Evolutionary conservation across 2,329 filamentous ascomycete genomes (phyloP).

Genomic region (Fusarium paranaense): DNA sequence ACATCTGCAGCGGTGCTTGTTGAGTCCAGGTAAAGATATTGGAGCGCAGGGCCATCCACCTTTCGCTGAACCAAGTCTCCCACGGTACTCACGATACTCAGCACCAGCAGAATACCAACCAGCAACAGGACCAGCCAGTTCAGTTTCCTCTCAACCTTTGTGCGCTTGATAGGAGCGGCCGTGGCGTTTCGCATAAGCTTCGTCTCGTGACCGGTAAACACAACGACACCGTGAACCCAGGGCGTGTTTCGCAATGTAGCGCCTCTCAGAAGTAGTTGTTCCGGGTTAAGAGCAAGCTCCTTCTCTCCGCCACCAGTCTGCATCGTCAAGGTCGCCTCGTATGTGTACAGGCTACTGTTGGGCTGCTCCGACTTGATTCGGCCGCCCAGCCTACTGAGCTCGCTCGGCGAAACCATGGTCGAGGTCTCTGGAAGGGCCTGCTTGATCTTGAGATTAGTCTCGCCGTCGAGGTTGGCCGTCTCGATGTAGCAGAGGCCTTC

Average conservation of each 20-base stretch:
- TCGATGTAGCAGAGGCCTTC: conserved; percentile 99
- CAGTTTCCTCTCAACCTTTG: conserved; percentile 92
- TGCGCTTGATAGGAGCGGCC: conserved; percentile 96
- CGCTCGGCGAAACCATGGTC: conserved; percentile 84
- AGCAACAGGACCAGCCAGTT: conserved; percentile 94
- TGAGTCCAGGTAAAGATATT: conserved; percentile 77
- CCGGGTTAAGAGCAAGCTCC: conserved; percentile 87
- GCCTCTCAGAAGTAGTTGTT: conserved; percentile 92
- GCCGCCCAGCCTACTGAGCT: conserved; percentile 87
- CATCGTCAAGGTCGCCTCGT: conserved; percentile 95
- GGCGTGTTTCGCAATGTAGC: conserved; percentile 95
- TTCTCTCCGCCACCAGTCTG: conserved; percentile 92
- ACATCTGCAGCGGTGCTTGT: conserved; percentile 66
- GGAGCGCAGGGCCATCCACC: conserved; percentile 70
- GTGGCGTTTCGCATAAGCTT: conserved; percentile 99
- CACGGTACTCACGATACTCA: conserved; percentile 91
- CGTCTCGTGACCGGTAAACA: conserved; percentile 94
- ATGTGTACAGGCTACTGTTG: conserved; percentile 98
- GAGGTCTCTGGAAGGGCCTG: conserved; percentile 95
- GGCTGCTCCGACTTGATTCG: conserved; percentile 94
- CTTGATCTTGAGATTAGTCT: conserved; percentile 99
- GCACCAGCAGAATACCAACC: conserved; percentile 81
- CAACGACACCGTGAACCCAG: conserved; percentile 95
- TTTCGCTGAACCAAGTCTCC: conserved; percentile 87
- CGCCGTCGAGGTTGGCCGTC: conserved; percentile 96